These are phyloP conservation scores for Trypanosoma cruzi DNA, from an alignment of 208 protist genomes.

Conservation along the genomic window DNA sequence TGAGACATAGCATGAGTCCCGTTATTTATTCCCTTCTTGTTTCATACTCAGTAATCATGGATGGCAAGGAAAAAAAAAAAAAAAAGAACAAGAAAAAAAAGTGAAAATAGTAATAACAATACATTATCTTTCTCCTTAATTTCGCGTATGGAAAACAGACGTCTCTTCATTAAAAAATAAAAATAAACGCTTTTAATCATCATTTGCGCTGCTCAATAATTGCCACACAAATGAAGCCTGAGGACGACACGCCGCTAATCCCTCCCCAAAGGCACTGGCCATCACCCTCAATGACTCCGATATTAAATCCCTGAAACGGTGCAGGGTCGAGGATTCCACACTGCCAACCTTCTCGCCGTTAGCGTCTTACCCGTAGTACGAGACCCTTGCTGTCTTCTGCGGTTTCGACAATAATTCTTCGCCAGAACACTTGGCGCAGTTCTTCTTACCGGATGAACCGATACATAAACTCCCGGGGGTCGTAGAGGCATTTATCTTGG, in stretches of 20 bases:
- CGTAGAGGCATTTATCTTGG: constrained; percentile 14
- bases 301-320: constrained; percentile 18
- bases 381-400: constrained; percentile 19
- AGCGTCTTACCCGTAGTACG: constrained; percentile 28
- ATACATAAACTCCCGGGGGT: constrained; percentile 25
- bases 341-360: constrained; percentile 13
- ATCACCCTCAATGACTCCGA: constrained; percentile 5
- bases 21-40: not conserved
- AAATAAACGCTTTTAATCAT: no score
- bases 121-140: not conserved
- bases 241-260: not conserved
- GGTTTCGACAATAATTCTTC: constrained; percentile 1
- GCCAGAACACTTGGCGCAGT: constrained; percentile 29
- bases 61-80: not conserved
- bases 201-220: no score
- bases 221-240: not conserved
- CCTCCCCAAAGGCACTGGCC: not conserved
- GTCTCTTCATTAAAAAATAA: not conserved
- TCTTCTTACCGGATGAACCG: constrained; percentile 4
- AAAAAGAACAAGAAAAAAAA: constrained; percentile 5
- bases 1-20: constrained; percentile 18
- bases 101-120: not conserved
- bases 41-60: not conserved
- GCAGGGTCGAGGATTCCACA: constrained; percentile 7
- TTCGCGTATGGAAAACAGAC: not conserved